phyloP scores from a whole-genome alignment of 2,329 filamentous ascomycete genomes.

The Paracoccidioides brasiliensis region DNA sequence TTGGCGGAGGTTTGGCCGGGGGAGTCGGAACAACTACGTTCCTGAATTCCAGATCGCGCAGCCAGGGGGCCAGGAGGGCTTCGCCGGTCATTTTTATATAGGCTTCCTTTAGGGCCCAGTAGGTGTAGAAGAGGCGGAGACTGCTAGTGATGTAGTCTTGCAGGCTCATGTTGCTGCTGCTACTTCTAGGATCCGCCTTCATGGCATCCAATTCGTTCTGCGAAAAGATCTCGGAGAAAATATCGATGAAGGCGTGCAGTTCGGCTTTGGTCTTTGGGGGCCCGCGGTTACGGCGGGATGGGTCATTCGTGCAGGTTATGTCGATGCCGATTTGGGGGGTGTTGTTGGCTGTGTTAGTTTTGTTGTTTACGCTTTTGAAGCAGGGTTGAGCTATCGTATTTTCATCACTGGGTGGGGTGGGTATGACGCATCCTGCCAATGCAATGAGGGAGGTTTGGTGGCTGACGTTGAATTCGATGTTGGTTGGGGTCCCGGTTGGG shows the following conservation, averaged over 20 bases:
- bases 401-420: constrained; percentile 1
- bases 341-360: constrained; percentile 5
- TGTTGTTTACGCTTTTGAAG: constrained; percentile 3
- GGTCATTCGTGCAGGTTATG: constrained; percentile 50
- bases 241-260: constrained; percentile 45
- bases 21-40: constrained; percentile 39
- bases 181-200: constrained; percentile 22
- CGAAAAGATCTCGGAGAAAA: constrained; percentile 49
- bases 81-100: constrained; percentile 56
- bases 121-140: constrained; percentile 49
- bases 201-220: constrained; percentile 42
- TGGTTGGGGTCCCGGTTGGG: constrained; percentile 7
- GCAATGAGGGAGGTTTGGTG: constrained; percentile 52
- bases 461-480: constrained; percentile 51
- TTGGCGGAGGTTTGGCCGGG: neutral
- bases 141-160: constrained; percentile 39
- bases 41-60: constrained; percentile 47
- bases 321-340: constrained; percentile 43
- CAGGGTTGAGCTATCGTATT: neutral
- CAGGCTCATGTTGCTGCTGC: constrained; percentile 15
- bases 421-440: constrained; percentile 37
- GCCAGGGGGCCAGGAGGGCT: constrained; percentile 48
- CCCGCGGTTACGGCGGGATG: constrained; percentile 31
- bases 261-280: constrained; percentile 36
- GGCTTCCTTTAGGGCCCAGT: constrained; percentile 53